These are phyloP conservation scores for Agaricus blazei DNA, from an alignment of 768 basidiomycete species.

Conservation along the genomic window DNA sequence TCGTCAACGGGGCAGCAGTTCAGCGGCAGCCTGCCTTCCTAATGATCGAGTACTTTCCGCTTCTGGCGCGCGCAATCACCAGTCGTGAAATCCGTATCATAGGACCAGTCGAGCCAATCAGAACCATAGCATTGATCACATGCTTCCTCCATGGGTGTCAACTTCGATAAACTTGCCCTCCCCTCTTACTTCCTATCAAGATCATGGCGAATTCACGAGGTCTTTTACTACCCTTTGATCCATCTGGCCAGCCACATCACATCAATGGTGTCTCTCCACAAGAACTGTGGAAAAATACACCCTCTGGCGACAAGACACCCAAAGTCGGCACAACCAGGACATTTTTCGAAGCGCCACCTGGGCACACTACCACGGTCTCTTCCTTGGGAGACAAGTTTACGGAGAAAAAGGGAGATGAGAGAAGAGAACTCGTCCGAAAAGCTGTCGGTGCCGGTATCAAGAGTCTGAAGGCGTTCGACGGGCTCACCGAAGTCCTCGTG, in stretches of 20 bases:
- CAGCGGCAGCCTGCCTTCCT: too few relatives aligned
- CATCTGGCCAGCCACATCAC: constrained; percentile 22
- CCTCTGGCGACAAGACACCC: constrained; percentile 48
- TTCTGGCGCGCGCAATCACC: too few relatives aligned
- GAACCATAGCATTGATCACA: too few relatives aligned
- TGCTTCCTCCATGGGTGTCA: too few relatives aligned
- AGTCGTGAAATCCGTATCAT: too few relatives aligned
- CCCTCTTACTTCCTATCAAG: too few relatives aligned
- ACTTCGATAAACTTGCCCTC: too few relatives aligned
- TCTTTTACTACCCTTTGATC: constrained; percentile 45
- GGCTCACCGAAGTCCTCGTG: constrained; percentile 54
- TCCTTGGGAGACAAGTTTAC: constrained; percentile 55
- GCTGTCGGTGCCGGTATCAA: constrained; percentile 72
- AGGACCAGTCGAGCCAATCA: too few relatives aligned
- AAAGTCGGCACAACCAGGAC: constrained; percentile 60
- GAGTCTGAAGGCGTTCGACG: constrained; percentile 56
- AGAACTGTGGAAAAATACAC: constrained; percentile 46
- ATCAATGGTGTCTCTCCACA: constrained; percentile 38
- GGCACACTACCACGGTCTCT: constrained; percentile 47
- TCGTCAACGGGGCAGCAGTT: too few relatives aligned
- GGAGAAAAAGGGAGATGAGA: constrained; percentile 37
- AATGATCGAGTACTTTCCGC: too few relatives aligned
- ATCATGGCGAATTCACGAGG: too few relatives aligned
- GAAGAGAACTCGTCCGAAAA: constrained; percentile 64
- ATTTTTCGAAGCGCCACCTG: constrained; percentile 52